Evolutionary conservation across 2,329 filamentous ascomycete species (phyloP).

Genomic region (Xylaria arbuscula): DNA sequence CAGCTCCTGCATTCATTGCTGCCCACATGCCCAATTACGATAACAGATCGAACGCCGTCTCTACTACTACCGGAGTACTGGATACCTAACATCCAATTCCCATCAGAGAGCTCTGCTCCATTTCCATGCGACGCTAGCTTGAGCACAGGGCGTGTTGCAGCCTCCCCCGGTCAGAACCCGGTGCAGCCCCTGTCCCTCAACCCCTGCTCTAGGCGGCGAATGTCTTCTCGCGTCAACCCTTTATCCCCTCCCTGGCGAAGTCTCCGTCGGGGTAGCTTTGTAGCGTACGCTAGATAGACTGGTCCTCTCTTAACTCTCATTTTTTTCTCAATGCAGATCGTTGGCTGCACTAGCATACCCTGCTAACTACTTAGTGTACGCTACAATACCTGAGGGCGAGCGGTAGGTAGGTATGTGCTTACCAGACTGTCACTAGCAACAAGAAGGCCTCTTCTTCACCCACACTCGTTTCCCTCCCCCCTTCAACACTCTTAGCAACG

Average conservation of each 20-base stretch:
- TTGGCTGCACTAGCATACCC: background rate
- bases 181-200: slow-evolving; percentile 11
- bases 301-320: background rate
- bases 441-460: slow-evolving; percentile 1
- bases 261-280: background rate
- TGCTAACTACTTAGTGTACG: no score
- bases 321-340: slow-evolving; percentile 3
- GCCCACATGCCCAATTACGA: slow-evolving; percentile 12
- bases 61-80: slow-evolving; percentile 12
- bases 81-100: slow-evolving; percentile 20
- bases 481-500: background rate
- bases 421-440: background rate
- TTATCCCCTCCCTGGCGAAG: background rate
- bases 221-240: slow-evolving; percentile 1
- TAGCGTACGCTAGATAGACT: background rate
- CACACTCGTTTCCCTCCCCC: background rate
- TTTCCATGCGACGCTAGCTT: slow-evolving; percentile 31
- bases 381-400: background rate
- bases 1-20: slow-evolving; percentile 23
- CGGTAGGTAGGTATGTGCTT: no score
- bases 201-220: background rate
- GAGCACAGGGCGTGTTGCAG: slow-evolving; percentile 30
- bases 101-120: slow-evolving; percentile 17
- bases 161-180: slow-evolving; percentile 32
- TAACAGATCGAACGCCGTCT: slow-evolving; percentile 4